Base-by-base conservation (phyloP, 2,329 filamentous ascomycete species). In the Geosmithia putterillii region DNA sequence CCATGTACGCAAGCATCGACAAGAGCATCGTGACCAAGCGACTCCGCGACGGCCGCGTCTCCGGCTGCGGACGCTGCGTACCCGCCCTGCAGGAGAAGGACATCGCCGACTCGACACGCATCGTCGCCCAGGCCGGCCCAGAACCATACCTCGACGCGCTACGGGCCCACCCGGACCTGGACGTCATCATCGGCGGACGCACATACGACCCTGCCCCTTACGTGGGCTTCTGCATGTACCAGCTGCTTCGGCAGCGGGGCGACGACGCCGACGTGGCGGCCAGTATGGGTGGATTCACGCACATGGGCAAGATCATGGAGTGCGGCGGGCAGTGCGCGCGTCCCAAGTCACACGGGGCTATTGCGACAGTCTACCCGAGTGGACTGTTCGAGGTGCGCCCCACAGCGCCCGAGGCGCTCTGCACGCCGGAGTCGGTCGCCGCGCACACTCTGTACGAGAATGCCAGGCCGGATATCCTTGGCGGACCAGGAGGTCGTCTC, bases 381-480 rank as follows among this genome's bases (percentile, higher is more conserved):
- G 66, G 69, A 0, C 12, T 50, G 0, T 76, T 76, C 43, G 69
- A 74, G 38, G 57, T 76, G 3, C 50, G 52, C 2, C 70, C 72
- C 0, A 50, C 65, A 0, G 55, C 60, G 5, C 57, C 63, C 0
- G 47, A 48, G 0, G 58, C 63, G 0, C 55, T 55, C 2, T 76
- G 73, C 46, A 74, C 67, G 0, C 62, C 68, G 0, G 44, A 67
- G 0, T 67, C 65, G 0, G 71, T 76, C 0, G 71, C 71, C 1
- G 69, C 72, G 0, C 72, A 76, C 47, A 67, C 70, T 0, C 52
- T 76, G 9, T 76, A 76, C 42, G 73, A 76, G 55, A 76, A 76
- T 46, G 60, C 64, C 0, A 52, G 72, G 15, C 72, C 73, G 0
- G 73, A 76, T 51, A 49, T 68, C 1, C 50, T 75, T 2, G 46